Evolutionary conservation across 306 rosid genomes (phyloP).

Genomic region (Leucaena leucocephala): DNA sequence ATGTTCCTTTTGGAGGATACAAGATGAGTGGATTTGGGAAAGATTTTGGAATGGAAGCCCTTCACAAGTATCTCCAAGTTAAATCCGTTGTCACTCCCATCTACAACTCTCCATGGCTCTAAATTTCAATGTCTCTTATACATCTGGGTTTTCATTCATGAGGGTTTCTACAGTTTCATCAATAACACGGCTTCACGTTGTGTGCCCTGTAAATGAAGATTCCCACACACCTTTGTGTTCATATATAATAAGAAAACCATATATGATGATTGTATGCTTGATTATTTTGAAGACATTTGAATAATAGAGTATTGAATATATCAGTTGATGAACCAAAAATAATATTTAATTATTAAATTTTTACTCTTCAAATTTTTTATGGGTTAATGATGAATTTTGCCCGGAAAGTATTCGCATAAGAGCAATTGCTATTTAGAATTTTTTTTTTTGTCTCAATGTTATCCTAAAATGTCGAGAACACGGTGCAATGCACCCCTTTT

Average conservation of each 20-base stretch:
- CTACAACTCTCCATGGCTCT: constrained; percentile 87
- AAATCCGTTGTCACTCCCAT: constrained; percentile 87
- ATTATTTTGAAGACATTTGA: neutral
- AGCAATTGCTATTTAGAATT: too few relatives aligned
- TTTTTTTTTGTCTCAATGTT: too few relatives aligned
- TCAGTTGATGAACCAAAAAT: too few relatives aligned
- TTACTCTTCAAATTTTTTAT: too few relatives aligned
- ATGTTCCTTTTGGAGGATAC: constrained; percentile 81
- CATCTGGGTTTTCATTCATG: neutral
- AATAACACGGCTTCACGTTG: neutral
- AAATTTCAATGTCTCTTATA: neutral
- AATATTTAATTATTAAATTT: too few relatives aligned
- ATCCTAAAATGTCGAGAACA: too few relatives aligned
- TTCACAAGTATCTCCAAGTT: constrained; percentile 69
- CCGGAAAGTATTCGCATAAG: too few relatives aligned
- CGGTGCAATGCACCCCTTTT: too few relatives aligned
- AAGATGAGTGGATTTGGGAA: constrained; percentile 89
- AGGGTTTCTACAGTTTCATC: neutral
- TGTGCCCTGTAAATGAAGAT: neutral
- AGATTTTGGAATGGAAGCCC: constrained; percentile 66
- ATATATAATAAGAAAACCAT: neutral
- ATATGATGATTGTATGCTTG: neutral
- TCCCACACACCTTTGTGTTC: neutral
- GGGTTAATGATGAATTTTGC: too few relatives aligned
- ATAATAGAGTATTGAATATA: neutral